Percentiles rank a stretch among this genome's conserved stretches.
Conservation (phyloP, 2,329 filamentous ascomycete genomes). For the Stemphylium beticola region DNA sequence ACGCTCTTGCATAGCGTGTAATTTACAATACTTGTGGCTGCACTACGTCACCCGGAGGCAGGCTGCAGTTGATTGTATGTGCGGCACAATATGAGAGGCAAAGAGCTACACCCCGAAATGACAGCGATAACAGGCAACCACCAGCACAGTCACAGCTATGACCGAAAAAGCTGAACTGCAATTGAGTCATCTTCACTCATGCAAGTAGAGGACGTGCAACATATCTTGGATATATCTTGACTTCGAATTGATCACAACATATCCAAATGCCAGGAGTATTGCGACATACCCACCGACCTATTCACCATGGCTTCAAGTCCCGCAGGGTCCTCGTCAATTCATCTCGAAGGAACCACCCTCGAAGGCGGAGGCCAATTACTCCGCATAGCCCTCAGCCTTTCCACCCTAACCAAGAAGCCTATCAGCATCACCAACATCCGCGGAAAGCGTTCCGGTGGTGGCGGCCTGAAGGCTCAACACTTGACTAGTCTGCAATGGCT, state of each 20-base stretch:
- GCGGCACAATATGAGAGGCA: too few relatives aligned
- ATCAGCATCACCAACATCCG: constrained; percentile 62
- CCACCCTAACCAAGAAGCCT: constrained; percentile 58
- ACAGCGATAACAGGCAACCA: background rate
- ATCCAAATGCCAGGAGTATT: background rate
- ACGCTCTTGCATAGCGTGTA: background rate
- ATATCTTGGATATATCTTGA: background rate
- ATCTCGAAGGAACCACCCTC: constrained; percentile 62
- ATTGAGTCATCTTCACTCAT: constrained; percentile 12
- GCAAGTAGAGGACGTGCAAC: background rate
- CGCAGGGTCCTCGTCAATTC: constrained; percentile 19
- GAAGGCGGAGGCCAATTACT: constrained; percentile 69
- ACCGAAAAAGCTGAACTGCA: background rate
- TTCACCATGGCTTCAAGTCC: constrained; percentile 10
- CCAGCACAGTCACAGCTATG: background rate
- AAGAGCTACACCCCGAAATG: background rate
- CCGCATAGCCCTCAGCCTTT: constrained; percentile 62
- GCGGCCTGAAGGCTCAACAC: constrained; percentile 64
- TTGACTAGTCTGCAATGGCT: constrained; percentile 62
- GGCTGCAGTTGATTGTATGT: background rate
- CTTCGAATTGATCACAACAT: too few relatives aligned
- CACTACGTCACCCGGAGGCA: constrained; percentile 1
- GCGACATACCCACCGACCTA: background rate
- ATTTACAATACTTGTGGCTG: background rate
- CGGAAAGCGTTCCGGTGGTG: constrained; percentile 58